Conservation (phyloP, 306 rosid genomes). For the Inga leiocalycina region DNA sequence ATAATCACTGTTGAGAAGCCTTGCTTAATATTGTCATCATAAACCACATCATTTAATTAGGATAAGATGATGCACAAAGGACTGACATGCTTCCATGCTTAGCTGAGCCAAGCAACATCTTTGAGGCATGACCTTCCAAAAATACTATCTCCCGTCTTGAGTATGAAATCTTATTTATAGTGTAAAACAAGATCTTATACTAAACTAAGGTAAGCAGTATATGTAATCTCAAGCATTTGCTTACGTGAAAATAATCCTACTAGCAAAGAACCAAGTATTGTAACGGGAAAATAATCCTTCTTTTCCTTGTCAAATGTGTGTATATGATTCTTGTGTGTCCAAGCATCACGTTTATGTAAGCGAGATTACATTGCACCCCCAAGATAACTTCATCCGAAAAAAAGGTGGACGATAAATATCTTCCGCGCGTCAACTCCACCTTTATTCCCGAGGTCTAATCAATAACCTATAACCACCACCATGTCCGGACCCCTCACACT, state of each 20-base stretch:
- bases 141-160: too few species aligned
- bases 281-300: constrained; percentile 3
- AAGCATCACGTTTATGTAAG: constrained; percentile 18
- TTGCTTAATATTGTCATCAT: too few species aligned
- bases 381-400: constrained; percentile 28
- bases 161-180: too few species aligned
- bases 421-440: constrained; percentile 15
- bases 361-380: constrained; percentile 6
- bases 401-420: constrained; percentile 9
- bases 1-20: too few species aligned
- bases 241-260: not conserved
- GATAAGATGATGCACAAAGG: too few species aligned
- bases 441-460: constrained; percentile 18
- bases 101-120: not conserved
- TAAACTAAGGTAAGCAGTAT: not conserved
- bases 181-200: too few species aligned
- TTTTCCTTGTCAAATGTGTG: not conserved
- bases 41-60: too few species aligned
- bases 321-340: not conserved
- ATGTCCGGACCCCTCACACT: constrained; percentile 17
- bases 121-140: not conserved
- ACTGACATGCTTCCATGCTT: too few species aligned
- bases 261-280: not conserved
- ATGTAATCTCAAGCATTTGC: not conserved
- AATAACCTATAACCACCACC: constrained; percentile 23